Percentiles rank a stretch among this genome's conserved stretches.
These are phyloP conservation scores for Carex myosuroides DNA, from an alignment of 176 grass and related monocot genomes.

Conservation along the genomic window DNA sequence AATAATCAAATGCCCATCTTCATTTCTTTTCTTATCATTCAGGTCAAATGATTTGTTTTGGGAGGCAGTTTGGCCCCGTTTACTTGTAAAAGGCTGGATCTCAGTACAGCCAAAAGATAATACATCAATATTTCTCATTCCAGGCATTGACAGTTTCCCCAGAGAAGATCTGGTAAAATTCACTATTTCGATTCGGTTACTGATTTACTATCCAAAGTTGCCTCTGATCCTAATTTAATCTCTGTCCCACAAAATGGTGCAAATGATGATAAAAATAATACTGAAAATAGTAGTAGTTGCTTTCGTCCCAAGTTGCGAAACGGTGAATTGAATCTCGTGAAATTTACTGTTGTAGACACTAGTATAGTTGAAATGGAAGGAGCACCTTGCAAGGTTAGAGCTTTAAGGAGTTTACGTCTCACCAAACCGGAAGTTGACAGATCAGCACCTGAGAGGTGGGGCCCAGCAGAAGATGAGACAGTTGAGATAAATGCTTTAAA, in stretches of 20 bases:
- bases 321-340: slow-evolving; percentile 57
- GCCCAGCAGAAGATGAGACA: slow-evolving; percentile 24
- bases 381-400: slow-evolving; percentile 71
- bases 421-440: slow-evolving; percentile 40
- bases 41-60: slow-evolving; percentile 97
- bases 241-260: slow-evolving; percentile 12
- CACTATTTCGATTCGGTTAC: slow-evolving; percentile 98
- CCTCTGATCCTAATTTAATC: slow-evolving; percentile 48
- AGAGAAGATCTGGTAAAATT: slow-evolving; percentile 71
- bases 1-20: neutral
- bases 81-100: slow-evolving; percentile 83
- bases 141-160: slow-evolving; percentile 75
- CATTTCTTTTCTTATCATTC: neutral
- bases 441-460: slow-evolving; percentile 34
- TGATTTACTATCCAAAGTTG: slow-evolving; percentile 92
- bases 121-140: slow-evolving; percentile 69
- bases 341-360: slow-evolving; percentile 97
- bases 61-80: slow-evolving; percentile 97
- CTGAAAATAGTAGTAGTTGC: slow-evolving; percentile 32
- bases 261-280: slow-evolving; percentile 41
- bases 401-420: slow-evolving; percentile 59
- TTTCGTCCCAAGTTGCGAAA: slow-evolving; percentile 33
- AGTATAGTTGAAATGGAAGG: slow-evolving; percentile 58
- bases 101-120: slow-evolving; percentile 76
- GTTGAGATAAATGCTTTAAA: slow-evolving; percentile 26